phyloP scores from a whole-genome alignment of 225 moss, liverwort and hornwort species.

The Neckera pumila region DNA sequence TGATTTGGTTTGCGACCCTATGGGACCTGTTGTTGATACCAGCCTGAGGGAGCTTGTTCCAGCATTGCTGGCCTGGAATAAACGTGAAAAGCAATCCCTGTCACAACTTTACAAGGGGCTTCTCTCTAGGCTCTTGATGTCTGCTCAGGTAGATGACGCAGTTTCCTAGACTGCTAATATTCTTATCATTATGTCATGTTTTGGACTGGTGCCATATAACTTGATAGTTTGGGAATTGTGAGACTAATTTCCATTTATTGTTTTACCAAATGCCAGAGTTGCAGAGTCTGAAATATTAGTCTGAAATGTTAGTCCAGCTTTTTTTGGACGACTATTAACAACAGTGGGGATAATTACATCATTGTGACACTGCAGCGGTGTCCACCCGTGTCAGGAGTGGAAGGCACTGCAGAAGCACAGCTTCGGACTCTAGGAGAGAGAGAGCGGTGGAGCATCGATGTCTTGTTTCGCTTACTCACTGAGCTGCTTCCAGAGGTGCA shows the following conservation, averaged over 20 bases:
- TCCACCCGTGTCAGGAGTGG: constrained; percentile 79
- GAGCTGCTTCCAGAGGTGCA: constrained; percentile 78
- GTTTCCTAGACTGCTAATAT: not conserved
- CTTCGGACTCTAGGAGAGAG: constrained; percentile 80
- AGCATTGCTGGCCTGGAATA: constrained; percentile 55
- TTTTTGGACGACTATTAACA: not conserved
- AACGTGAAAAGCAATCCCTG: constrained; percentile 56
- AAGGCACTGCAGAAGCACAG: constrained; percentile 80
- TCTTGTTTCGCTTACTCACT: constrained; percentile 66
- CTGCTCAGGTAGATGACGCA: constrained; percentile 48
- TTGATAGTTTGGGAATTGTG: not conserved
- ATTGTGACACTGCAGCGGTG: constrained; percentile 56
- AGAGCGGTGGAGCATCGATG: constrained; percentile 88
- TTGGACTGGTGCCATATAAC: not conserved
- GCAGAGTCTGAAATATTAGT: not conserved
- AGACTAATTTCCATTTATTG: not conserved
- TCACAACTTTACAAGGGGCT: constrained; percentile 57
- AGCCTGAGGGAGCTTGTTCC: constrained; percentile 73
- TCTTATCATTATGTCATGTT: not conserved
- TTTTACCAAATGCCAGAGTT: not conserved
- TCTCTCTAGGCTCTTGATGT: constrained; percentile 66
- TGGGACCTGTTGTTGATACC: constrained; percentile 73
- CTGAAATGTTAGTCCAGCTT: not conserved
- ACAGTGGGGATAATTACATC: not conserved
- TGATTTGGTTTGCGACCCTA: constrained; percentile 75